Percentiles rank a stretch among this genome's conserved stretches.
phyloP scores from a whole-genome alignment of 2,329 filamentous ascomycete genomes.

The Trichophyton schoenleinii region DNA sequence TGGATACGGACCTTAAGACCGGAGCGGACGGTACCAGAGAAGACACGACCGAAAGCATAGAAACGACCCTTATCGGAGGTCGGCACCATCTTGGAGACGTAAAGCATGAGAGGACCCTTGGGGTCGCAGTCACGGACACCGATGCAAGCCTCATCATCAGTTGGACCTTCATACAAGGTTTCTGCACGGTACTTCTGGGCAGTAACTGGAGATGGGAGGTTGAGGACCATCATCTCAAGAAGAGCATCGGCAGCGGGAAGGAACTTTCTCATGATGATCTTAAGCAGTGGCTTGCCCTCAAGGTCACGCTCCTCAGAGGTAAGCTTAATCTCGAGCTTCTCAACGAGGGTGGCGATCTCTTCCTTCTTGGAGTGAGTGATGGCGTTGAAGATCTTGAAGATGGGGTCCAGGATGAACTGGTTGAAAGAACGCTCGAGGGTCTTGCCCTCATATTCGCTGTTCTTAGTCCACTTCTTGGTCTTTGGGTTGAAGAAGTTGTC shows the following conservation, averaged over 20 bases:
- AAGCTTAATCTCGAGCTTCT: conserved; percentile 95
- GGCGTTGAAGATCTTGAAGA: conserved; percentile 95
- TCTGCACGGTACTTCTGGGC: conserved; percentile 97
- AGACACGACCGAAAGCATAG: conserved; percentile 99
- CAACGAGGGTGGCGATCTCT: conserved; percentile 66
- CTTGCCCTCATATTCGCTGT: conserved; percentile 70
- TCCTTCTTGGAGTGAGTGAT: conserved; percentile 99
- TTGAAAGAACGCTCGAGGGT: conserved; percentile 95
- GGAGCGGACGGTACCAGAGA: conserved; percentile 93
- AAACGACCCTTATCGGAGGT: conserved; percentile 99
- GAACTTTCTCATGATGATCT: conserved; percentile 98
- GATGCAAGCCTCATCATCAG: conserved; percentile 82
- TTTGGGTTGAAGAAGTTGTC: conserved; percentile 99
- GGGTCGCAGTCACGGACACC: conserved; percentile 97
- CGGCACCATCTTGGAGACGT: conserved; percentile 99
- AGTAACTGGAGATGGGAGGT: conserved; percentile 88
- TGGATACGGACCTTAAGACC: conserved; percentile 99
- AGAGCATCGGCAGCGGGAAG: conserved; percentile 94
- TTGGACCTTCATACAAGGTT: conserved; percentile 96
- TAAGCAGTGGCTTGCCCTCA: conserved; percentile 95
- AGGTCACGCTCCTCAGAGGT: conserved; percentile 72
- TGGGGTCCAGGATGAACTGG: conserved; percentile 98
- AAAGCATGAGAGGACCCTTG: conserved; percentile 97
- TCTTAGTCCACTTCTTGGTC: conserved; percentile 99
- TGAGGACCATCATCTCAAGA: conserved; percentile 99